Conservation (phyloP, 352 stramenopile species). For the Globisporangium iwayamae region DNA sequence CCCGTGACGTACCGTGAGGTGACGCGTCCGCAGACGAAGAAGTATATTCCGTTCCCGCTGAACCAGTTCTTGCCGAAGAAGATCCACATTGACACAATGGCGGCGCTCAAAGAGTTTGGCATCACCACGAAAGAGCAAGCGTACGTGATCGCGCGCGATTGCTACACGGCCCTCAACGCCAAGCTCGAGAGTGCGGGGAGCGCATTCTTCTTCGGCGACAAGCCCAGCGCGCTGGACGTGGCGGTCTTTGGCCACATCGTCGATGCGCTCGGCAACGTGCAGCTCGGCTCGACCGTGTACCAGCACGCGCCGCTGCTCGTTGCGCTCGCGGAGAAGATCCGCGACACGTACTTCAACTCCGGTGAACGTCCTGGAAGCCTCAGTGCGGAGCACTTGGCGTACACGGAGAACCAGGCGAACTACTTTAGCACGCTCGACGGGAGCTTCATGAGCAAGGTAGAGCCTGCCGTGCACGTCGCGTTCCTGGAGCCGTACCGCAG, state of each 20-base stretch:
- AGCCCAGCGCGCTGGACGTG: slow-evolving; percentile 69
- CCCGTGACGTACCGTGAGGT: slow-evolving; percentile 81
- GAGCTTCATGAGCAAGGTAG: slow-evolving; percentile 75
- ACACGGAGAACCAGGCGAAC: slow-evolving; percentile 77
- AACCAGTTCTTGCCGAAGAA: slow-evolving; percentile 84
- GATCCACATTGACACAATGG: slow-evolving; percentile 72
- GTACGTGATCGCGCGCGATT: slow-evolving; percentile 81
- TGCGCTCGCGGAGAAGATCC: slow-evolving; percentile 63
- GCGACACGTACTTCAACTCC: slow-evolving; percentile 63
- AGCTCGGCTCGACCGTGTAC: slow-evolving; percentile 65
- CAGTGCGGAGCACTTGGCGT: slow-evolving; percentile 31
- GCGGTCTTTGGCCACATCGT: slow-evolving; percentile 82
- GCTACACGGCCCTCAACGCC: slow-evolving; percentile 80
- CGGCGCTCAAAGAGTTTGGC: slow-evolving; percentile 46
- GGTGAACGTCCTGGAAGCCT: slow-evolving; percentile 37
- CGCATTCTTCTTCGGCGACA: slow-evolving; percentile 69
- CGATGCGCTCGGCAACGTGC: slow-evolving; percentile 69
- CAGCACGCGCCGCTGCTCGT: slow-evolving; percentile 76
- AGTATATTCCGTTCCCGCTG: slow-evolving; percentile 77
- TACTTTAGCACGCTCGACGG: slow-evolving; percentile 47
- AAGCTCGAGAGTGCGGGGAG: slow-evolving; percentile 58
- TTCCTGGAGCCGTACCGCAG: slow-evolving; percentile 81
- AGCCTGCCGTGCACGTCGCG: slow-evolving; percentile 45
- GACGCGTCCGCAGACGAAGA: slow-evolving; percentile 77
- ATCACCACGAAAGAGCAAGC: slow-evolving; percentile 69